Evolutionary conservation across 2,329 filamentous ascomycete genomes (phyloP).

Genomic region (Mycocentrospora acerina): DNA sequence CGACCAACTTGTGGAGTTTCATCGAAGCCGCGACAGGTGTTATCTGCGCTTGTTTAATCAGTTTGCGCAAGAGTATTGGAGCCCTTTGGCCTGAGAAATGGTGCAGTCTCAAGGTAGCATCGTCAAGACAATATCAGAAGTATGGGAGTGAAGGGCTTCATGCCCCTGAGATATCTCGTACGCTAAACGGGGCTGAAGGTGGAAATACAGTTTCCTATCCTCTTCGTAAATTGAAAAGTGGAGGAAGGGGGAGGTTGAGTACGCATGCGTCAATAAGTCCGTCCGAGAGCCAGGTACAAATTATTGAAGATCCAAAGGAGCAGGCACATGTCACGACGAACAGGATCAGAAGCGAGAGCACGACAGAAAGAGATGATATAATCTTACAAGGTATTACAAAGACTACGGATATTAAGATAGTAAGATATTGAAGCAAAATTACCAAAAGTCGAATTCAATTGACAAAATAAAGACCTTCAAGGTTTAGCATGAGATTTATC

Average conservation of each 20-base stretch:
- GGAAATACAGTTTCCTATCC: no score
- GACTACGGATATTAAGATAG: conserved; percentile 10
- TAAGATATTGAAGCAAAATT: no score
- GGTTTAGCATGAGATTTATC: no score
- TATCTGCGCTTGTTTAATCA: conserved; percentile 30
- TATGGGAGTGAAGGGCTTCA: conserved; percentile 3
- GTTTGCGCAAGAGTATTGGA: conserved; percentile 18
- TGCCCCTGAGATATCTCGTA: neutral
- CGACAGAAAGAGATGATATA: conserved; percentile 5
- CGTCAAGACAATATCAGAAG: conserved; percentile 6
- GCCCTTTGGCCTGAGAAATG: conserved; percentile 16
- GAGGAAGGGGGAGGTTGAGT: conserved; percentile 1
- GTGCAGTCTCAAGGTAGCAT: conserved; percentile 9
- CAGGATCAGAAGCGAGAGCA: conserved; percentile 1
- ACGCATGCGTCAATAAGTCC: conserved; percentile 10
- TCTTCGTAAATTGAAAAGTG: conserved; percentile 5
- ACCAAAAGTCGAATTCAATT: no score
- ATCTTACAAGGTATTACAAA: conserved; percentile 10
- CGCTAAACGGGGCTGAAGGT: neutral
- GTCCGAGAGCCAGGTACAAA: conserved; percentile 16
- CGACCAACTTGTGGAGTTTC: conserved; percentile 31
- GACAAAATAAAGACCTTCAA: no score
- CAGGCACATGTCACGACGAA: conserved; percentile 3
- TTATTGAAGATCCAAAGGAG: conserved; percentile 5
- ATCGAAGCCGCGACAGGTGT: conserved; percentile 30